Percentiles rank a stretch among this genome's conserved stretches.
Conservation (phyloP, 1,284 basidiomycete genomes). For the Polyporus tsugae region DNA sequence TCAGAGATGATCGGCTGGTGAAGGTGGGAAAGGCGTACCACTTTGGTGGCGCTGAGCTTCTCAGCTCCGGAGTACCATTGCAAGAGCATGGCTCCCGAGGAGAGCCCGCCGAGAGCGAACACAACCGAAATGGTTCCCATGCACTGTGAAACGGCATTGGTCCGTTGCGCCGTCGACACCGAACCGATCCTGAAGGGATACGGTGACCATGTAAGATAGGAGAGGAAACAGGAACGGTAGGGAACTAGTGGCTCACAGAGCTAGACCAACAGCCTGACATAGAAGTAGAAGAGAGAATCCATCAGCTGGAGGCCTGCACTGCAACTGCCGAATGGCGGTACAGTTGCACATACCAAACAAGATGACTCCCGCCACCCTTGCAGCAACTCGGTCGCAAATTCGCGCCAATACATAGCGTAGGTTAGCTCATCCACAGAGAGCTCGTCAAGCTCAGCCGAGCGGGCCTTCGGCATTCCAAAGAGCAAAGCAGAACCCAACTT, state of each 20-base stretch:
- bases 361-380: slow-evolving; percentile 33
- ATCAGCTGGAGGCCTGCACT: slow-evolving; percentile 1
- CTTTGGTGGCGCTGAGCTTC: slow-evolving; percentile 27
- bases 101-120: slow-evolving; percentile 22
- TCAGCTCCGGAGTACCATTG: slow-evolving; percentile 31
- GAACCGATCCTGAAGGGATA: slow-evolving; percentile 9
- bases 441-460: slow-evolving; percentile 29
- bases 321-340: neutral
- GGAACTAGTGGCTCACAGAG: slow-evolving; percentile 15
- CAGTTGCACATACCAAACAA: slow-evolving; percentile 21
- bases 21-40: slow-evolving; percentile 26
- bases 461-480: slow-evolving; percentile 30
- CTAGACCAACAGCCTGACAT: slow-evolving; percentile 20
- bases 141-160: slow-evolving; percentile 18
- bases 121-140: slow-evolving; percentile 22
- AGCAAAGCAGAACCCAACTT: slow-evolving; percentile 27
- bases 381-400: slow-evolving; percentile 26
- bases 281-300: too few relatives aligned
- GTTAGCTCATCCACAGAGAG: slow-evolving; percentile 37
- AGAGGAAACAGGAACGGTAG: too few relatives aligned
- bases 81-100: slow-evolving; percentile 23
- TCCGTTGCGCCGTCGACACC: neutral
- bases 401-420: slow-evolving; percentile 39
- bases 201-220: neutral
- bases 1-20: neutral